Base-by-base conservation (phyloP, 2,329 filamentous ascomycete genomes). In the Penicillium aurantiogriseum region DNA sequence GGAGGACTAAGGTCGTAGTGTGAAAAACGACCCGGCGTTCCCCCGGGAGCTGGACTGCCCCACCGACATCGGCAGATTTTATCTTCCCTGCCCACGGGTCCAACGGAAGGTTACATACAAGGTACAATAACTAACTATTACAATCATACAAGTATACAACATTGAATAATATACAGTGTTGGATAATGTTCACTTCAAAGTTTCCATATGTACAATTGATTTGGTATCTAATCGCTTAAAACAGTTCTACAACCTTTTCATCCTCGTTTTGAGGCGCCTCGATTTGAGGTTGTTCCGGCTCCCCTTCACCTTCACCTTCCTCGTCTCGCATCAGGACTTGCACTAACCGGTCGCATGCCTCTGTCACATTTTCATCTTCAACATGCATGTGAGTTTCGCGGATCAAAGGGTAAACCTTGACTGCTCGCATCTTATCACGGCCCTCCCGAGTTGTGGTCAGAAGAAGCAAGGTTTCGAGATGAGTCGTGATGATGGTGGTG, bases 401-500 rank as follows among this genome's bases (percentile, higher is more conserved):
- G 21, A 97, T 80, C 46, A 97, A 87, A 0, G 92, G 91, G 73
- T 99, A 99, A 1, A 96, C 90, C 67, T 91, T 90, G 45, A 93
- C 80, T 19, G 82, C 78, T 19, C 92, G 83, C 81, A 97, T 80
- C 54, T 84, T 77, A 7, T 95, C 89, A 58, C 93, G 83, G 2
- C 88, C 91, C 65, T 87, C 81, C 7, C 85, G 81, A 8, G 90
- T 93, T 6, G 89, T 92, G 0, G 90, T 92, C 57, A 99, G 76
- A 19, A 99, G 77, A 56, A 92, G 83, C 54, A 99, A 74, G 1
- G 92, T 96, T 77, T 99, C 94, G 21, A 99, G 76, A 72, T 97
- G 92, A 3, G 90, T 94, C 70, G 89, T 85, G 53, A 97, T 81
- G 62, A 96, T 94, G 46, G 85, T 83, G 17, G 77, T 74, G 67